Evolutionary conservation across 2,329 filamentous ascomycete genomes (phyloP), one percentile per base, ranked within the genome.

Genomic region (Fusarium sp.): DNA sequence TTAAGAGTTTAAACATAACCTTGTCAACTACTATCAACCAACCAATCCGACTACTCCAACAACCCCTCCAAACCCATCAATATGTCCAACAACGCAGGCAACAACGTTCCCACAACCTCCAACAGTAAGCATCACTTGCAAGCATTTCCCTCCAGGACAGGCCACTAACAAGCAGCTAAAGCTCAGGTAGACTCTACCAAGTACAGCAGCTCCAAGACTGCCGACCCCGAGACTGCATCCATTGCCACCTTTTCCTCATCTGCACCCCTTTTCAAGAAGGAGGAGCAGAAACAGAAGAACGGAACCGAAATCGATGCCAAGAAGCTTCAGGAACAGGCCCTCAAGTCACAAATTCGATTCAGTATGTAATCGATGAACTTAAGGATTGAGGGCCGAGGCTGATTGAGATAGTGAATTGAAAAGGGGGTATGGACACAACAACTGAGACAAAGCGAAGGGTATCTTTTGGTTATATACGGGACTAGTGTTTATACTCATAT

Each of bases 301-400:
- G 58, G 57, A 24, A 60, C 63, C 11, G 63, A 63, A 4, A 41
- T 73, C 15, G 71, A 74, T 39, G 48, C 28, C 26, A 67, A 76
- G 60, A 76, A 76, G 60, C 63, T 76, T 7, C 74, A 74, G 42
- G 70, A 71, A 24, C 74, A 76, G 57, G 72, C 74, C 28, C 58
- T 76, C 35, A 75, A 65, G 59, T 75, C 74, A 18, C 75, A 76
- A 50, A 68, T 76, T 20, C 68, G 66, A 16, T 76, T 75, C 35
- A 65, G 54, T 62, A 74, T 75, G 71, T 75, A 70, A 21, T 43
- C 35, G 62, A 42, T 9, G n/a, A 35, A 20, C 41, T 35, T 23
- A 24, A 44, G 39, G 16, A 12, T n/a, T 23, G 7, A 16, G 15
- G n/a, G 26, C 41, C 16, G 23, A 20, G 15, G 21, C 50, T 46